phyloP scores from a whole-genome alignment of 768 basidiomycete genomes.

The Termitomyces sp. region DNA sequence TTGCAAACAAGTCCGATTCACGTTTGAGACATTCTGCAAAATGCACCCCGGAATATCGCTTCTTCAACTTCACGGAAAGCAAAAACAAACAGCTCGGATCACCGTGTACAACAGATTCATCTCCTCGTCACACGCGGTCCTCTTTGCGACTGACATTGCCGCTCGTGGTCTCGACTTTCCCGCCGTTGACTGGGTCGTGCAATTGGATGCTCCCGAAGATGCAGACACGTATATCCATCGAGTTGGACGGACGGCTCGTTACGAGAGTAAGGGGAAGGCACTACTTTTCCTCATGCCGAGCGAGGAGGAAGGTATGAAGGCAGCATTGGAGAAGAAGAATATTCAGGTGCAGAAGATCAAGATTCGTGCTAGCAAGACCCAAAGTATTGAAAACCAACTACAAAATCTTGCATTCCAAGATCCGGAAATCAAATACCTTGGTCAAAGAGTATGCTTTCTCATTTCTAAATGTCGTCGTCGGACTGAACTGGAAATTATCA shows the following conservation, averaged over 20 bases:
- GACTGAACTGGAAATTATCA: constrained; percentile 2
- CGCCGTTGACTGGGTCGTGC: constrained; percentile 93
- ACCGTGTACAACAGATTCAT: constrained; percentile 84
- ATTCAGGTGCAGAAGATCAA: constrained; percentile 79
- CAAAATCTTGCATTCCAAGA: constrained; percentile 94
- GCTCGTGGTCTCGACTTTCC: constrained; percentile 97
- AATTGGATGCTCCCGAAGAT: constrained; percentile 95
- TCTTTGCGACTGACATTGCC: constrained; percentile 96
- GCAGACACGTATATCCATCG: constrained; percentile 97
- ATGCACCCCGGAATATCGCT: constrained; percentile 93
- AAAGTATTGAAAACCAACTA: constrained; percentile 79
- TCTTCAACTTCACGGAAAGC: constrained; percentile 94
- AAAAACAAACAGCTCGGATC: constrained; percentile 89
- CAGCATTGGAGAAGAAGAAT: constrained; percentile 65
- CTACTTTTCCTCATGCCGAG: constrained; percentile 82
- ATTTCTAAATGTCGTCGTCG: background rate
- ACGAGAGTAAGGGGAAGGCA: constrained; percentile 86
- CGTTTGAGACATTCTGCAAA: constrained; percentile 92
- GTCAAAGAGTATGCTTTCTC: constrained; percentile 69
- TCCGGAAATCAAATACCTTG: constrained; percentile 95
- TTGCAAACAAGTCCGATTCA: constrained; percentile 96
- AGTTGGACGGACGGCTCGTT: constrained; percentile 92
- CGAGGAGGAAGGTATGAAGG: constrained; percentile 90
- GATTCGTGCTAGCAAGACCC: constrained; percentile 82
- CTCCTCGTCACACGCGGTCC: constrained; percentile 72